Base-by-base conservation (phyloP, 78 protist species). In the Guillardia theta region DNA sequence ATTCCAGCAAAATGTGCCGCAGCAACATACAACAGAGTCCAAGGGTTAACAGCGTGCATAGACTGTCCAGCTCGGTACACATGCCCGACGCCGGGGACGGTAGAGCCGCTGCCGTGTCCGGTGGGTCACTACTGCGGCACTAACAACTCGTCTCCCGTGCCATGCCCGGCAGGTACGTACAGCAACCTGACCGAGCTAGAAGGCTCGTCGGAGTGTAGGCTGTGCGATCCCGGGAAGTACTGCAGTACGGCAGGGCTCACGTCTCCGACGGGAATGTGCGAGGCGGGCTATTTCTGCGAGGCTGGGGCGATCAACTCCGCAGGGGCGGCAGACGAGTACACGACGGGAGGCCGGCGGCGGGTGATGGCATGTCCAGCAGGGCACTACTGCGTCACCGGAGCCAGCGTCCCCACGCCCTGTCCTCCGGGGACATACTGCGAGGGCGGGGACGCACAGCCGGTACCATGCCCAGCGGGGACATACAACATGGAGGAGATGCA, bases 81-180 rank as follows among this genome's bases (percentile, higher is more conserved):
- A 30, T 78, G 90, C 48, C 44, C 39, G 48, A 12, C 21, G 39
- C 44, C 90, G 1, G 83, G 54, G 18, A 46, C 44, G 41, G 76
- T 5, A 5, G 2, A 2, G 2, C 30, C 94, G 18, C 39, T 0
- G 5, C 41, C 18, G 6, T 94, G 95, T 47, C 93, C 93, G 0
- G 48, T 45, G 1, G 95, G 95, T 4, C 53, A 47, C 76, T 93
- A 64, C 33, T 95, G 96, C 48, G 64, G 33, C 24, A 48, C 24
- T 39, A 4, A 21, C n/a, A 46, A 77, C 18, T 33, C 94, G 41
- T 0, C 21, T 2, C 93, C 92, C 9, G 30, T 8, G 0, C 45
- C 94, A 5, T 96, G 97, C 92, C 96, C 95, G 12, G 46, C 78
- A 12, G 96, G 96, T 9, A 93, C 95, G 27, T 96, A 88, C 93